Base-by-base conservation (phyloP, 2,329 filamentous ascomycete species). In the Fusarium nisikadoi region DNA sequence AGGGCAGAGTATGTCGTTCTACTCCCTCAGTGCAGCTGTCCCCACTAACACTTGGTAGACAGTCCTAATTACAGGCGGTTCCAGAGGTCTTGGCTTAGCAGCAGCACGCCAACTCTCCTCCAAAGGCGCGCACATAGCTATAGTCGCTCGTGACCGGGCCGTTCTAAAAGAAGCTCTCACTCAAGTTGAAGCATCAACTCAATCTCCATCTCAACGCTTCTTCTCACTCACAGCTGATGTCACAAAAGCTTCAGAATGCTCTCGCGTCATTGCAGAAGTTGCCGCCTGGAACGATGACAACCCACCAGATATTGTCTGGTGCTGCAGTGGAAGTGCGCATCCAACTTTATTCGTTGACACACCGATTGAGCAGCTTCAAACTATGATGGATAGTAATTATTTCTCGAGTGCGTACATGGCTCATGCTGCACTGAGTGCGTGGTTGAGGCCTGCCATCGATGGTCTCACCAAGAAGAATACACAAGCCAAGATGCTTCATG, bases 321-420 rank as follows among this genome's bases (percentile, higher is more conserved):
- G 70, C 12, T 73, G 70, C 6, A 72, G 70, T 35, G 70, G 70
- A 20, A 72, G 70, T 10, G 70, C 70, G 1, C 70, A 72, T 31
- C 70, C 70, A 14, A 72, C 65, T 3, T 35, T 72, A 23, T 72
- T 72, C 53, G 57, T 72, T 11, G 70, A 72, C 29, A 72, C 70
- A 3, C 70, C 70, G 1, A 12, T 72, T 19, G 70, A 71, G 13
- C 65, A 72, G 29, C 57, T 72, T 11, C 70, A 73, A 41, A 67
- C 60, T 6, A 72, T 72, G 70, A 72, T 72, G 70, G 70, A 73
- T n/a, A 72, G 70, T 6, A 72, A 72, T 23, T 72, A 72, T 9
- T 72, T 72, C 20, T 73, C 70, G 4, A 73, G 70, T 35, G 70
- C 70, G 5, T 72, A 72, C 19, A 63, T 72, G 70, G 70, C 70